phyloP scores from a whole-genome alignment of 2,329 filamentous ascomycete species.

The Pestalotiopsis sp. region DNA sequence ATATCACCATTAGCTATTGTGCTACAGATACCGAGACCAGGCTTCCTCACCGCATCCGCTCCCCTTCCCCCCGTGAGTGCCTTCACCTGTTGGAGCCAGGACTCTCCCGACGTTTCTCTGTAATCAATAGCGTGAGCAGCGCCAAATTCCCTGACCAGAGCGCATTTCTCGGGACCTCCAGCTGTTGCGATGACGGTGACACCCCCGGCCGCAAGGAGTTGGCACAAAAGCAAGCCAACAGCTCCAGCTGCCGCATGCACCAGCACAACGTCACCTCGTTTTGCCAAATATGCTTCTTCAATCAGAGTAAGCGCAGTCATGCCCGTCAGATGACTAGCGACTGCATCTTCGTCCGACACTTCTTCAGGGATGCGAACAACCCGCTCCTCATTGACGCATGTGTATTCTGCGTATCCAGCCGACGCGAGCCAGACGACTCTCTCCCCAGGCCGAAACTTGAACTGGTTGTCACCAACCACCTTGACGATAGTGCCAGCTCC shows the following conservation, averaged over 20 bases:
- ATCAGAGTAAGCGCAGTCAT: not conserved
- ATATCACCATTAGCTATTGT: not conserved
- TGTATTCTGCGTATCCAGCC: not conserved
- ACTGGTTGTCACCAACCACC: not conserved
- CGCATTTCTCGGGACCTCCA: not conserved
- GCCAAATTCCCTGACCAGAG: not conserved
- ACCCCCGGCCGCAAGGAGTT: not conserved
- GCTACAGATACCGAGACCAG: not conserved
- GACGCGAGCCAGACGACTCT: not conserved
- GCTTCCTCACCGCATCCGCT: not conserved
- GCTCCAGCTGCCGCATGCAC: not conserved
- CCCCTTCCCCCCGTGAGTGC: not conserved
- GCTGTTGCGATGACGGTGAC: not conserved
- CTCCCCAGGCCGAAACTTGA: not conserved
- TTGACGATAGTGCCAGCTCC: not conserved
- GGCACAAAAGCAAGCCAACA: not conserved
- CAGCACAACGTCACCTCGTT: not conserved
- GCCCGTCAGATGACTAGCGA: not conserved
- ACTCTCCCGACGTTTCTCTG: not conserved
- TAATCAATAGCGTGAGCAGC: not conserved
- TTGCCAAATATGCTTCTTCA: not conserved
- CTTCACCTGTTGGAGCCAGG: not conserved
- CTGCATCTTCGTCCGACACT: not conserved
- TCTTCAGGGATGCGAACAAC: not conserved
- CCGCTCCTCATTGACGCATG: not conserved